Base-by-base conservation (phyloP, 2,329 filamentous ascomycete genomes). In the Keithomyces neogunnii region DNA sequence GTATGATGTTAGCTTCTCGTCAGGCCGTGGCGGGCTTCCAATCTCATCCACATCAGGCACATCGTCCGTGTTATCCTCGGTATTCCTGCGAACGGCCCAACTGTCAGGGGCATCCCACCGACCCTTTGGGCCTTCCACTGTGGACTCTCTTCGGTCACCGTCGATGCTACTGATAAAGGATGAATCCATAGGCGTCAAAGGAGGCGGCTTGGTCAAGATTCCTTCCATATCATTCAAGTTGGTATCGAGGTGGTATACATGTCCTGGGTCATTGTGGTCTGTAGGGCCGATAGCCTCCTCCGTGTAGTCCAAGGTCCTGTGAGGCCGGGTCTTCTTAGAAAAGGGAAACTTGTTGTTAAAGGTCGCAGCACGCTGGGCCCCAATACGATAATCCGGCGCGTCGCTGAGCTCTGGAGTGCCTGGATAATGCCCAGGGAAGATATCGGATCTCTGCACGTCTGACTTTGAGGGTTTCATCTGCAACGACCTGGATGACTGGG, bases 31-130 rank as follows among this genome's bases (percentile, higher is more conserved):
- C n/a, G 82, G 77, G 48, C 81, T 79, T 45, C 81, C 84, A 31
- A 78, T 73, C 50, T 92, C 86, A 55, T 90, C 86, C 11, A 80
- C 73, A 51, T 89, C 86, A 1, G 75, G 71, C 4, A 65, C 70
- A 59, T 73, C 78, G 57, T 65, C 62, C n/a, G 76, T 73, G 55
- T 78, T 78, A 50, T 89, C 86, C 58, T 89, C 84, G 6, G 80
- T 81, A 44, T 76, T 76, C 54, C 83, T 84, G 59, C 88, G 88
- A 30, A 97, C 92, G 48, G 88, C 90, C 93, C 93, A 99, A 65
- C 91, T 96, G 66, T 97, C 92, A 1, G 93, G 92, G 3, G 91
- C 91, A 66, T 95, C 88, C 92, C 92, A 99, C 3, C 82, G 81
- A 2, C 84, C 83, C 51, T 74, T 73, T 3, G 70, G 70, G 2